A percentile compares a stretch with the other conserved stretches of the same genome.
Conservation (phyloP, 2,329 filamentous ascomycete genomes). For the Xylaria sp. region DNA sequence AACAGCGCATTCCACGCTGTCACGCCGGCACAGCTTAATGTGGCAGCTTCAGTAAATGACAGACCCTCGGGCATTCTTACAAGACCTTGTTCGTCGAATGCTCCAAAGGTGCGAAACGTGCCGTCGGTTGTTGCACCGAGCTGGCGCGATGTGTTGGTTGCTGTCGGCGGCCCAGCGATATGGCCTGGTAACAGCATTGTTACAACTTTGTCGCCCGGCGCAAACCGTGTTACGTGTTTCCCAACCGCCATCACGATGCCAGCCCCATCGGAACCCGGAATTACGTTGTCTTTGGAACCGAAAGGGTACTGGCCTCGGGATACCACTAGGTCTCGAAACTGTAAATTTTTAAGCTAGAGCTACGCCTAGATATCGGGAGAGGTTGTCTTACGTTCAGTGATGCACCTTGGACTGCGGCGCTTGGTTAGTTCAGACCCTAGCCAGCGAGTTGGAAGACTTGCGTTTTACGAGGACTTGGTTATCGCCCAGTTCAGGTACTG, state of each 20-base stretch:
- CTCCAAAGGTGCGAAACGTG: slow-evolving; percentile 48
- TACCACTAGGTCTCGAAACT: slow-evolving; percentile 45
- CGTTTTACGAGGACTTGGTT: slow-evolving; percentile 40
- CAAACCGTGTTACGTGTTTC: slow-evolving; percentile 60
- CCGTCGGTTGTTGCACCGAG: slow-evolving; percentile 49
- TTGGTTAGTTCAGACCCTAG: slow-evolving; percentile 19
- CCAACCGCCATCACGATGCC: slow-evolving; percentile 62
- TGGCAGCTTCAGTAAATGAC: slow-evolving; percentile 59
- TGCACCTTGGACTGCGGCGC: slow-evolving; percentile 33
- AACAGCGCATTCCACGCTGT: slow-evolving; percentile 67
- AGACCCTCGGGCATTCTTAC: slow-evolving; percentile 66
- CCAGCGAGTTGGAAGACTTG: slow-evolving; percentile 11
- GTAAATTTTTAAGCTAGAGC: slow-evolving; percentile 17
- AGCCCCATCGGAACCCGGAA: slow-evolving; percentile 61
- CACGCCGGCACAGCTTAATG: slow-evolving; percentile 63
- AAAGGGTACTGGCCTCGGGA: slow-evolving; percentile 37
- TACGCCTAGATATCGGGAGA: slow-evolving; percentile 13
- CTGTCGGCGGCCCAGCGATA: slow-evolving; percentile 40
- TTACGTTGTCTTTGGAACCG: slow-evolving; percentile 16
- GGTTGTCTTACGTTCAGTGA: slow-evolving; percentile 38
- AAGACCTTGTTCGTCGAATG: slow-evolving; percentile 63
- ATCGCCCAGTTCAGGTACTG: slow-evolving; percentile 36
- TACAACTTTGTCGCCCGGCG: slow-evolving; percentile 62
- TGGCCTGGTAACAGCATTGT: slow-evolving; percentile 45
- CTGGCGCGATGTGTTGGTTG: slow-evolving; percentile 14